Percentiles rank a stretch among this genome's conserved stretches.
phyloP scores from a whole-genome alignment of 2,329 filamentous ascomycete species.

The Metarhizium anisopliae region DNA sequence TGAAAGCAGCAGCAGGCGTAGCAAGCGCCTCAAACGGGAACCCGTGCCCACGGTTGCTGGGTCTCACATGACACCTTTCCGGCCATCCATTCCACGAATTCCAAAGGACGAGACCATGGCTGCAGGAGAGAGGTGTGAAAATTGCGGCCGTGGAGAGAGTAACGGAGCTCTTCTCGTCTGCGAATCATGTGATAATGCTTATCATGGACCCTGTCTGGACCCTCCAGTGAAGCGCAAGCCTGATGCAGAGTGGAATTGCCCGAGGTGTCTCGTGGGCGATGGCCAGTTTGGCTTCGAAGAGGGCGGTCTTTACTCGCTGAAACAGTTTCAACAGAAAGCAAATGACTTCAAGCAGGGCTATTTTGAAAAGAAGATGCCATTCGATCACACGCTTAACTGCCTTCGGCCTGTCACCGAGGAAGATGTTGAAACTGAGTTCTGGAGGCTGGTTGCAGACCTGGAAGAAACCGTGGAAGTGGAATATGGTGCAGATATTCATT shows the following conservation, averaged over 20 bases:
- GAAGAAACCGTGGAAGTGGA: constrained; percentile 97
- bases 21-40: constrained; percentile 84
- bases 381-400: constrained; percentile 74
- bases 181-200: constrained; percentile 86
- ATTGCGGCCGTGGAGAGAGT: constrained; percentile 73
- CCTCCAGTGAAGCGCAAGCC: constrained; percentile 70
- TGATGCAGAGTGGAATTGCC: constrained; percentile 90
- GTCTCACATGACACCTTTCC: constrained; percentile 92
- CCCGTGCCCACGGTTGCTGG: constrained; percentile 79
- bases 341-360: constrained; percentile 92
- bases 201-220: constrained; percentile 80
- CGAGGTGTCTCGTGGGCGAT: constrained; percentile 88
- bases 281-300: constrained; percentile 97
- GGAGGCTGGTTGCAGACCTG: constrained; percentile 86
- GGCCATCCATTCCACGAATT: constrained; percentile 65
- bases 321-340: constrained; percentile 93
- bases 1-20: constrained; percentile 66
- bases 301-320: constrained; percentile 88
- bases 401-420: constrained; percentile 81
- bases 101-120: constrained; percentile 41
- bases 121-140: constrained; percentile 67
- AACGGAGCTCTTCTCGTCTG: constrained; percentile 64
- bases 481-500: constrained; percentile 96
- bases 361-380: constrained; percentile 83
- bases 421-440: constrained; percentile 93